Base-by-base conservation (phyloP, 805 yeast species). In the Candida rishiriensis region DNA sequence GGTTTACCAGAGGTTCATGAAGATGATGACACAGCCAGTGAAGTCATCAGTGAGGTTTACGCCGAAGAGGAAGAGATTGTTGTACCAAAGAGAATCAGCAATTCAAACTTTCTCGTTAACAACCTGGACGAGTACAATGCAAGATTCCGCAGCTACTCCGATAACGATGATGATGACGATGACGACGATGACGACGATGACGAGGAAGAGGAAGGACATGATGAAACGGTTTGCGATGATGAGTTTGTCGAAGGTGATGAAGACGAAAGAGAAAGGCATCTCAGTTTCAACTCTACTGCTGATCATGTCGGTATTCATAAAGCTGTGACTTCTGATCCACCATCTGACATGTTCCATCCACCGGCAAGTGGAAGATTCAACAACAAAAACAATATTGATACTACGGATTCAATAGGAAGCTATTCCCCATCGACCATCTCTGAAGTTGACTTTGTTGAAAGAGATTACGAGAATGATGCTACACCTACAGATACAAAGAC, bases 31-130 rank as follows among this genome's bases (percentile, higher is more conserved):
- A 57, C 56, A 36, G 53, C 52, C 29, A 59, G 69, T 2, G 79
- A 74, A 41, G 64, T 70, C 4, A 55, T 70, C 21, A 70, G 75
- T 49, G 78, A 74, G 38, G 49, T 64, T 0, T 66, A 56, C 39
- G 65, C 69, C 3, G 55, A 53, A 28, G 69, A 66, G 10, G 39
- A 41, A 3, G 33, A 41, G 9, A 46, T 58, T 12, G n/a, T 51
- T 14, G 49, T 60, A 9, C 53, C 49, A 21, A 64, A 64, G 35
- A 50, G 64, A 21, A 48, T 58, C 8, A 56, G 59, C 41, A 53
- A 47, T 28, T 43, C 60, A 3, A 65, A 65, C 47, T 60, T 65
- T 36, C 34, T 66, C 31, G 60, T 63, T 13, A 60, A 60, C 30
- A 57, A 62, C 38, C 47, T 64, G n/a, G 70, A 63, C 40, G 62